phyloP scores from a whole-genome alignment of 495 filamentous ascomycete genomes.

The Penicillium longicatenatum region DNA sequence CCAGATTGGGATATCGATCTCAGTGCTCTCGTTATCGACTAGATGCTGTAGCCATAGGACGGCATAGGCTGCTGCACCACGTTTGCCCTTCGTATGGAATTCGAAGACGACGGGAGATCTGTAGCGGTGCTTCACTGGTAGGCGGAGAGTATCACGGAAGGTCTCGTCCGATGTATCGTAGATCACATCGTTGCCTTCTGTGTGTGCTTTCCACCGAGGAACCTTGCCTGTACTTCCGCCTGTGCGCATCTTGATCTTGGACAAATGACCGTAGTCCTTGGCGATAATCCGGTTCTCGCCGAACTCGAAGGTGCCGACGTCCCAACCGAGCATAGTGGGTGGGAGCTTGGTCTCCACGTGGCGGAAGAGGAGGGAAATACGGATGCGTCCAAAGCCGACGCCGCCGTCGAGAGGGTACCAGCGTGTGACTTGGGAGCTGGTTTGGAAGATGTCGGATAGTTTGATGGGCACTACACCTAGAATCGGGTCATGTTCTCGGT shows the following conservation, averaged over 20 bases:
- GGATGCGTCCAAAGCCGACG: constrained; percentile 80
- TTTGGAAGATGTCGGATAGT: constrained; percentile 82
- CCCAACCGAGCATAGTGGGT: constrained; percentile 81
- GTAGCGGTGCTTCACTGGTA: constrained; percentile 89
- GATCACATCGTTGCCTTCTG: constrained; percentile 61
- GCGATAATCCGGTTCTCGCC: constrained; percentile 63
- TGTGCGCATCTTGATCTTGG: constrained; percentile 76
- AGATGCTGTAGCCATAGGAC: constrained; percentile 85
- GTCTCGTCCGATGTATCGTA: constrained; percentile 67
- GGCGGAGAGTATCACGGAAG: constrained; percentile 60
- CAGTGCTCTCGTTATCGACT: constrained; percentile 71
- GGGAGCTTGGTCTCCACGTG: constrained; percentile 83
- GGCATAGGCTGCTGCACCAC: constrained; percentile 71
- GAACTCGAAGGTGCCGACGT: constrained; percentile 94
- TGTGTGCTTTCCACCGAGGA: constrained; percentile 53
- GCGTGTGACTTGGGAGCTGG: constrained; percentile 73
- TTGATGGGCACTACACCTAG: constrained; percentile 88
- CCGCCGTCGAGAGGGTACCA: constrained; percentile 72
- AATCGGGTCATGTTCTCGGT: constrained; percentile 91
- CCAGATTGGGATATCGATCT: constrained; percentile 87
- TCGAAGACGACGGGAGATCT: constrained; percentile 87
- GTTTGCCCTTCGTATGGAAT: constrained; percentile 69
- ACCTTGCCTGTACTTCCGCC: constrained; percentile 81
- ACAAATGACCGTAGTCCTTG: constrained; percentile 54
- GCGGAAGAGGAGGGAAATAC: constrained; percentile 86